Base-by-base conservation (phyloP, 73 alveolate species). In the Tetrahymena borealis region DNA sequence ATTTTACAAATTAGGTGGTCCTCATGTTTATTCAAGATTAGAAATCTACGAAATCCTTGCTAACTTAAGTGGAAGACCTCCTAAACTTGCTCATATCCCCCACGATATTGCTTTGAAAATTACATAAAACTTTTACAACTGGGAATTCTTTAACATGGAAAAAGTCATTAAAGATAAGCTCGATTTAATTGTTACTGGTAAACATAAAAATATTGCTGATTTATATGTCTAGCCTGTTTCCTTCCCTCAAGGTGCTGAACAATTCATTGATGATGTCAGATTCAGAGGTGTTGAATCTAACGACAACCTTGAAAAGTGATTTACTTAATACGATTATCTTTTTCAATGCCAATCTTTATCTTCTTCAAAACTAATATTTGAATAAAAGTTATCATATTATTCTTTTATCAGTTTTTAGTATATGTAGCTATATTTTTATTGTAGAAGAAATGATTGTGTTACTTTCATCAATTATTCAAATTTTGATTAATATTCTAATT, bases 41-140 rank as follows among this genome's bases (percentile, higher is more conserved):
- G 97, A 95, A 91, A 32, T 91, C 90, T 94, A 78, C 28, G 97
- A 95, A 95, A 95, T 95, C 79, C 40, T 95, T 31, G 94, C 78
- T 36, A 91, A 95, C 60, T 90, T 93, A 78, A 42, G 94, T 36
- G 94, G 94, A 16, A 77, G 93, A 32, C 97, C 97, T 35, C 97
- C 96, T 43, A 95, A 94, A 40, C 79, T 94, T 16, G 95, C 93
- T 7, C 92, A 90, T 28, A 37, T 90, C 11, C 91, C 94, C 33
- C 91, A 78, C 39, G 32, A 78, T 3, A 38, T 40, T 33, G 91
- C 94, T n/a, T 91, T 93, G 38, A 90, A 91, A 91, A 39, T 95
- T 78, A 92, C 93, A 36, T 91, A 91, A 42, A 42, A 78, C 91
- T 90, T 93, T 42, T 78, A 90, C 90, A 79, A 91, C 24, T 95